Base-by-base conservation (phyloP, 2,329 filamentous ascomycete species). In the Fusarium chlamydosporum region DNA sequence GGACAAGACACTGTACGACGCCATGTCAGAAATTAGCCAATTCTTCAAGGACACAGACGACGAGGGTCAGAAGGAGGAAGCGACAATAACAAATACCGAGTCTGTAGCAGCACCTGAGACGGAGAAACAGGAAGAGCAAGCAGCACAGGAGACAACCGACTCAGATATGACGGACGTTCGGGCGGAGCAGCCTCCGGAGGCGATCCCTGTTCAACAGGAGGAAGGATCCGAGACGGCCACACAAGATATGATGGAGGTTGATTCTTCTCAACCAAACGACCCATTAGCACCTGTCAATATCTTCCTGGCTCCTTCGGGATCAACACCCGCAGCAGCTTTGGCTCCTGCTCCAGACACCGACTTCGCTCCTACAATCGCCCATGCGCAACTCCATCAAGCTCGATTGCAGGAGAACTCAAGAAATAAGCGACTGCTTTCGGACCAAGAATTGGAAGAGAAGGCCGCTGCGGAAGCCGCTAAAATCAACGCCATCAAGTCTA, bases 341-440 rank as follows among this genome's bases (percentile, higher is more conserved):
- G 83, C 85, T 15, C 79, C 85, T 10, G 85, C 91, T 66, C 87
- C 91, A 45, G 93, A 95, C 56, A 82, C 85, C n/a, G 92, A 94
- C 75, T 97, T 91, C 78, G 85, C 87, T 47, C 93, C 88, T 37
- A 93, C 88, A 55, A 89, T 93, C 74, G 90, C 88, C 58, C 93
- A 92, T 79, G 93, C 88, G 66, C 91, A 90, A 78, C 85, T 88
- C 37, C 92, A 91, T 79, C 94, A 96, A 80, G 85, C 87, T 13
- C 84, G 88, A 4, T 84, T 96, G 2, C 83, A 85, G 55, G 81
- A 84, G 34, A 83, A 82, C 45, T 84, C 87, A 4, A 88, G 89
- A 63, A 97, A 97, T 78, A 90, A 86, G 66, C 90, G 93, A 20
- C 87, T 98, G 1, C 88, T 88, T 7, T 96, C 93, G 1, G 94